Base-by-base conservation (phyloP, 805 yeast species). In the Pichia heedii region DNA sequence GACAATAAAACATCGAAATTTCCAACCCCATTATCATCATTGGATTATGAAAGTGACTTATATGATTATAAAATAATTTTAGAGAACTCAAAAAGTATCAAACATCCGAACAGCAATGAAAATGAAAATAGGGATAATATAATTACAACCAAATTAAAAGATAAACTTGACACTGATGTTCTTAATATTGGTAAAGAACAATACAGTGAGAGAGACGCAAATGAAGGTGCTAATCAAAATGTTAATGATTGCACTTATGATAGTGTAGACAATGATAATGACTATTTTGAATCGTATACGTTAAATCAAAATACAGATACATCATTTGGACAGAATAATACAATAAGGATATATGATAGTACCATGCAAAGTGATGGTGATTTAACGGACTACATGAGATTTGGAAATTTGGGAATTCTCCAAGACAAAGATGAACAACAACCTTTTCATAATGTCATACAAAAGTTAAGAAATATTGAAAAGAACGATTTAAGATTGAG, bases 31-130 rank as follows among this genome's bases (percentile, higher is more conserved):
- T 41, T 38, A 18, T 42, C 45, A 24, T 42, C 45, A 7, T 13
- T 38, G 10, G 45, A 42, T 33, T 29, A 42, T 27, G 29, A 33
- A 26, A 42, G 41, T 30, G 22, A 40, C 9, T 24, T 33, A n/a
- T 42, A 42, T 35, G 45, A 42, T 26, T 42, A 33, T 33, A 13
- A 37, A 27, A n/a, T 42, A 11, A 40, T 42, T 15, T 18, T 42
- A 21, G 29, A 42, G 5, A 36, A 36, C 12, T 10, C n/a, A n/a
- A n/a, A n/a, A n/a, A n/a, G n/a, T n/a, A n/a, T n/a, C n/a, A n/a
- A n/a, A n/a, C n/a, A n/a, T n/a, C n/a, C n/a, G n/a, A n/a, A n/a
- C n/a, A n/a, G n/a, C n/a, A n/a, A n/a, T n/a, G n/a, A n/a, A n/a
- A n/a, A n/a, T n/a, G n/a, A n/a, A n/a, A n/a, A n/a, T n/a, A n/a